phyloP scores from a whole-genome alignment of 2,329 filamentous ascomycete species.

The Aspergillus sclerotialis region DNA sequence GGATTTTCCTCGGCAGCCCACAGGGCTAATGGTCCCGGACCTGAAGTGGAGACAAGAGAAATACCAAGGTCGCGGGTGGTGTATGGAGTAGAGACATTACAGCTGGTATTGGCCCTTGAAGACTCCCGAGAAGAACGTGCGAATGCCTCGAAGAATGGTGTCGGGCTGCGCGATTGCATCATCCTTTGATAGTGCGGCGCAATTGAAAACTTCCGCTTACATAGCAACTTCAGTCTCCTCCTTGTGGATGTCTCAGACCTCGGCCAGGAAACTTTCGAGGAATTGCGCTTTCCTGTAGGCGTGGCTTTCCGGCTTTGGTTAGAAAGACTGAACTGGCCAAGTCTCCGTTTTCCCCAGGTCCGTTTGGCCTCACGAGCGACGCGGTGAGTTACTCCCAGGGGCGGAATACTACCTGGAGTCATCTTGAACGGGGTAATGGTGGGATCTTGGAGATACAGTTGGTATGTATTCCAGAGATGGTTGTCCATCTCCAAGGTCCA shows the following conservation, averaged over 20 bases:
- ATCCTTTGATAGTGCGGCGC: slow-evolving; percentile 59
- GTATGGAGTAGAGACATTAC: slow-evolving; percentile 26
- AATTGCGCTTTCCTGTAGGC: slow-evolving; percentile 31
- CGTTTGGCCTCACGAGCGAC: slow-evolving; percentile 56
- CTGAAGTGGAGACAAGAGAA: slow-evolving; percentile 36
- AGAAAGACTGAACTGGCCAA: slow-evolving; percentile 11
- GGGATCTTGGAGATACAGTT: slow-evolving; percentile 59
- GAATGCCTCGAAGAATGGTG: slow-evolving; percentile 44
- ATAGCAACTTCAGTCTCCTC: slow-evolving; percentile 51
- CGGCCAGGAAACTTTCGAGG: slow-evolving; percentile 44
- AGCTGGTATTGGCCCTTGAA: slow-evolving; percentile 15
- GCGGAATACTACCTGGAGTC: slow-evolving; percentile 56
- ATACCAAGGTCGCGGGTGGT: slow-evolving; percentile 39
- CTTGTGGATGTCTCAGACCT: slow-evolving; percentile 53
- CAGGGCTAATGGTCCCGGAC: slow-evolving; percentile 29
- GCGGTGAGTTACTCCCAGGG: slow-evolving; percentile 57
- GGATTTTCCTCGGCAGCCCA: slow-evolving; percentile 23
- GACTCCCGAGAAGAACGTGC: slow-evolving; percentile 22
- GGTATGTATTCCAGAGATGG: slow-evolving; percentile 60
- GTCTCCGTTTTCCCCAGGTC: slow-evolving; percentile 49
- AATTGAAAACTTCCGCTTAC: slow-evolving; percentile 55
- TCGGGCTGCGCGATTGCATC: slow-evolving; percentile 54
- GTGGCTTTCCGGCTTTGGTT: slow-evolving; percentile 43
- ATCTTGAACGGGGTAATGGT: slow-evolving; percentile 62
- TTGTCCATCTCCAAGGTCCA: slow-evolving; percentile 61